Evolutionary conservation across 2,329 filamentous ascomycete species (phyloP), one percentile per base, ranked within the genome.

Genomic region (Ascochyta fabae): DNA sequence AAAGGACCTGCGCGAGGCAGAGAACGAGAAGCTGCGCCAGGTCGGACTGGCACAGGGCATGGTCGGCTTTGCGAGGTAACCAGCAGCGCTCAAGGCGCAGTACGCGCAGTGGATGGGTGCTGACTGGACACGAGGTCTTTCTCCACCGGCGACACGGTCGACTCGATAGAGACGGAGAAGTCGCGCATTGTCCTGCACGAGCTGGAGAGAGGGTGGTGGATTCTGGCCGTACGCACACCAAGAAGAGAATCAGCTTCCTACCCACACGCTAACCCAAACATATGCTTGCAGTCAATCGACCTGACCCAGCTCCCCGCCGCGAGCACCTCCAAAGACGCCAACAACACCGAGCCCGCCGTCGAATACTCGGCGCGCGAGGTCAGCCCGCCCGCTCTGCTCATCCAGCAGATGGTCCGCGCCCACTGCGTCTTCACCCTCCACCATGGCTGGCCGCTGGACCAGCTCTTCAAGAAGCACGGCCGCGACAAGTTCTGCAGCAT

Each of bases 1-100:
- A 44, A 48, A 63, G 26, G 61, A 69, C 26, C 56, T 73, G 56
- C 73, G 74, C 6, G 86, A 91, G 62, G 87, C 92, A 69, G 86
- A 87, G 70, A 95, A 98, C 76, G 90, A 96, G 78, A 89, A 88
- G 66, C 80, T 98, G 68, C 86, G 95, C 62, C 93, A 97, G 80
- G 92, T 99, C 72, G 95, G 95, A 34, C 86, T 99, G 60, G 95
- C 95, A 36, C 95, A 99, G 79, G 95, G 93, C 72, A 96, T 98
- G 89, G 89, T 96, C 56, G 90, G 88, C 73, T 99, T 99, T 78
- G 90, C 91, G 64, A 85, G 82, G 33, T 29, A 19, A 3, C 15
- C n/a, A 39, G 10, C 4, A 23, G 62, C 59, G 85, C 88, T 16
- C 16, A 16, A 16, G 16, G 16, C 77, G 19, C 19, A 19, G 19